Conservation (phyloP, 148 eudicot genomes). For the Camellia japonica region DNA sequence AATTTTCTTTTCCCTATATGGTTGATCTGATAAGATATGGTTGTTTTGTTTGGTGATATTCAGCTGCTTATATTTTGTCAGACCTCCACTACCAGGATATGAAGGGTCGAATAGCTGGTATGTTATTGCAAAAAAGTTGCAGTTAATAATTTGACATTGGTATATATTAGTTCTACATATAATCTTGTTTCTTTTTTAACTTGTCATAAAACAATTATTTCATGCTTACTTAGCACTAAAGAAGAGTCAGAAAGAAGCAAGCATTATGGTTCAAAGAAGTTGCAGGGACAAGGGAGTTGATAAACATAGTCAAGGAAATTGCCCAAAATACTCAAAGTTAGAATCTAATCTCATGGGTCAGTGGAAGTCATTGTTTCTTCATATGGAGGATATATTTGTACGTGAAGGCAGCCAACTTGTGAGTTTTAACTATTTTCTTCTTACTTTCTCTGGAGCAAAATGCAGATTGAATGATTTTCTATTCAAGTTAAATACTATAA, state of each 20-base stretch:
- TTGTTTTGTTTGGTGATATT: constrained; percentile 16
- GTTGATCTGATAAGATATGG: constrained; percentile 18
- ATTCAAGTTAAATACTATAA: neutral
- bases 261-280: constrained; percentile 49
- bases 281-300: constrained; percentile 28
- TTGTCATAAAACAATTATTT: neutral
- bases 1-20: constrained; percentile 4
- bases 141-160: neutral
- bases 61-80: constrained; percentile 83
- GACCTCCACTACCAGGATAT: constrained; percentile 83
- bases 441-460: neutral
- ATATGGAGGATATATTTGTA: constrained; percentile 48
- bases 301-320: constrained; percentile 33
- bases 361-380: constrained; percentile 77
- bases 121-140: constrained; percentile 2
- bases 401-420: constrained; percentile 75
- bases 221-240: constrained; percentile 37
- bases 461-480: neutral
- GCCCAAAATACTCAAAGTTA: constrained; percentile 18
- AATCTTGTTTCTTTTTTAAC: neutral
- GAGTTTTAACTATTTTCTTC: constrained; percentile 20
- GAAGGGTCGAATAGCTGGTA: constrained; percentile 74
- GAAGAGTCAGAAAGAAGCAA: constrained; percentile 74
- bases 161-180: neutral
- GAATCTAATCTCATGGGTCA: constrained; percentile 58